Base-by-base conservation (phyloP, 441 rosid species). In the Populus tomentosa region DNA sequence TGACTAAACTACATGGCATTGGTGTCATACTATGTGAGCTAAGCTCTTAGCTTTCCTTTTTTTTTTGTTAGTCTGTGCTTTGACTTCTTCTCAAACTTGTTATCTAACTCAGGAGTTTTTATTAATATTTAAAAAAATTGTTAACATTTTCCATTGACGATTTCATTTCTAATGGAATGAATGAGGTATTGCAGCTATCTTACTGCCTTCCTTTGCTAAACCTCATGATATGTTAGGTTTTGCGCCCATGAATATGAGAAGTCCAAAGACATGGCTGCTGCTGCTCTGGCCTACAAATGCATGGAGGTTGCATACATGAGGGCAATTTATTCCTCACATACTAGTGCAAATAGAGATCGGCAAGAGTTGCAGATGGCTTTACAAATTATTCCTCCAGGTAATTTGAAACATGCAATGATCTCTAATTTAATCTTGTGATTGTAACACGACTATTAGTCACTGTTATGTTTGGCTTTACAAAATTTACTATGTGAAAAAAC, bases 261-360 rank as follows among this genome's bases (percentile, higher is more conserved):
- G 77, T 81, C 77, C 66, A 72, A 75, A 66, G 97, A 94, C 79
- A 88, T 90, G 98, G 91, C 91, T 79, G 87, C 91, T 84, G 95
- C 95, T 83, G 85, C 97, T 80, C 85, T 94, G 91, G 97, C 97
- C 65, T 92, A 89, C 84, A 95, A 95, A 87, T 92, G 99, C 85
- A 85, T 85, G 86, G 98, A 94, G 84, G 93, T 92, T 73, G 97
- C 97, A 33, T 88, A 83, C 82, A 85, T 88, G 93, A 92, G 91
- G 86, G 76, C 90, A 36, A 91, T 87, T 77, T 88, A 80, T 81
- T 84, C 87, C 80, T 87, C 78, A 80, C 78, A 81, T 80, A 70
- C 82, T 75, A 78, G 82, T 80, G 66, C 79, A 70, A 85, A 79
- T 77, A 84, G 87, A 80, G 95, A 93, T 64, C 80, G 81, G 85